Evolutionary conservation across 495 filamentous ascomycete genomes (phyloP), one percentile per base, ranked within the genome.

Genomic region (Xylaria grammica): DNA sequence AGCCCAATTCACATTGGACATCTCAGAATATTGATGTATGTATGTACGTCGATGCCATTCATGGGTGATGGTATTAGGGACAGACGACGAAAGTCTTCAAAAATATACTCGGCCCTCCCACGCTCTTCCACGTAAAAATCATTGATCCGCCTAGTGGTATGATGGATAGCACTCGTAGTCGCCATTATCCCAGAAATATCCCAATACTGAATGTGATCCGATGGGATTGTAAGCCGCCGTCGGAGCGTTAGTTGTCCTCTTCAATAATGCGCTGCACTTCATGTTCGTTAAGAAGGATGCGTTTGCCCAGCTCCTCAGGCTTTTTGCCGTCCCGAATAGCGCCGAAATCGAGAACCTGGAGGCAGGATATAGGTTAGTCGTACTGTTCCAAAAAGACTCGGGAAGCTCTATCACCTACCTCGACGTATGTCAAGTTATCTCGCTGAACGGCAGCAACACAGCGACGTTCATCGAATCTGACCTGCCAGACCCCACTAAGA

Each of bases 361-460:
- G 44, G 66, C 53, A 54, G 30, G 62, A 54, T 53, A 60, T n/a
- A 22, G 29, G 50, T 63, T 58, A 65, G 40, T 38, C 19, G 3
- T 26, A 20, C 5, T 27, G n/a, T 19, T 15, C 19, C 0, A 45
- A 45, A n/a, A 27, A 45, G 45, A 17, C 0, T 19, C 8, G 11
- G 29, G 10, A 19, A 26, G 1, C 6, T 32, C 30, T 40, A 17
- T 51, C 58, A 77, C 89, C 82, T 75, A 98, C 95, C 87, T 99
- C 95, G 52, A 99, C 92, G 71, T 97, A 98, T 5, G 96, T 98
- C 69, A 96, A 72, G 66, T 87, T 89, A 57, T 96, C 91, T 46
- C 95, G 84, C 81, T 99, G 96, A 65, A 99, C 95, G 32, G 95
- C 95, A 53, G 95, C 95, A 48, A 99, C 95, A 75, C 95, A 99